Base-by-base conservation (phyloP, 331 rosid genomes). In the Malus hybrid region DNA sequence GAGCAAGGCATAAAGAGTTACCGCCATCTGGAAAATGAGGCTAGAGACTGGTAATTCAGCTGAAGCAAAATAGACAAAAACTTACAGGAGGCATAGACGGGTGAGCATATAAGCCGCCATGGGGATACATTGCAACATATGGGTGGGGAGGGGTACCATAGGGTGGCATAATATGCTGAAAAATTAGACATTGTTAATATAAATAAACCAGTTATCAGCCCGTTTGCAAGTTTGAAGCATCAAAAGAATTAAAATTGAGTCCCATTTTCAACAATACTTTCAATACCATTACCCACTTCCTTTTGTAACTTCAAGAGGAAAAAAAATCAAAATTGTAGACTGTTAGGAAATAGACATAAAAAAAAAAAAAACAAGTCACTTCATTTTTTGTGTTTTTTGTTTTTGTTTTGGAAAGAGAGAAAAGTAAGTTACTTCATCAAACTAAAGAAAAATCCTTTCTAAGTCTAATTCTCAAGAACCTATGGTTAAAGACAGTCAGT, bases 111-210 rank as follows among this genome's bases (percentile, higher is more conserved):
- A 94, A 85, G 84, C 99, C 97, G 57, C 99, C 94, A 79, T 86
- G 99, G 80, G 97, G 97, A 88, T 94, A 94, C 99, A 94, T 92
- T 71, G 99, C 96, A 82, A 94, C 97, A 71, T 94, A 94, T 11
- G 99, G 97, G 80, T 91, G 98, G 18, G 98, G 96, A 74, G 96
- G 93, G 80, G 97, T 90, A 62, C 99, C 99, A 70, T 94, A 94
- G 36, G 99, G 96, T 77, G 97, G 99, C 97, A 94, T 94, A 69
- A 94, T 86, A 73, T 90, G 99, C 99, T 94, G 99, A 90, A 59
- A 59, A 86, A 36, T 65, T 71, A 70, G 69, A 71, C 71, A 82
- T 6, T 60, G 10, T 15, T 22, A 67, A 73, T 75, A 71, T 48
- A 42, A 73, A 12, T 60, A 42, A 67, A 48, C 29, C 48, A 71